Evolutionary conservation across 2,329 filamentous ascomycete genomes (phyloP).

Genomic region (Esteya vermicola): DNA sequence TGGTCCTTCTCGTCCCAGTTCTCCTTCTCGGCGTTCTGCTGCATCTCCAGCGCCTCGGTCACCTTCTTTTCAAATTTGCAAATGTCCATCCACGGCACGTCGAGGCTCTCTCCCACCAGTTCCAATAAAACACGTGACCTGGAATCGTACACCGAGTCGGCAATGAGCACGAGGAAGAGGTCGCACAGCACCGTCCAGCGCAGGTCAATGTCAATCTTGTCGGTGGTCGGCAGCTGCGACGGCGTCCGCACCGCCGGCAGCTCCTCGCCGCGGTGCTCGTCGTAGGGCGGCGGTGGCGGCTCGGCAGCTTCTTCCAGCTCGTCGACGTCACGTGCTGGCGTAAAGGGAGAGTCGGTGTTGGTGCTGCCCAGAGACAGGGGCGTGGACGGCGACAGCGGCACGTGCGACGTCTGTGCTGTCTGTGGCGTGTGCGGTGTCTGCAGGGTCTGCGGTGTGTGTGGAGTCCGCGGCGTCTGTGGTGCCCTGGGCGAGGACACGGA

Average conservation of each 20-base stretch:
- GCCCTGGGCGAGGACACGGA: neutral
- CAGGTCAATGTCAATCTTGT: slow-evolving; percentile 87
- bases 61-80: slow-evolving; percentile 95
- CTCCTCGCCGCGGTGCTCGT: slow-evolving; percentile 51
- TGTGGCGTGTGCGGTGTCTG: no score
- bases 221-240: slow-evolving; percentile 65
- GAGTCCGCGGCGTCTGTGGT: neutral
- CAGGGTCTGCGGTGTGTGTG: no score
- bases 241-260: slow-evolving; percentile 70
- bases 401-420: no score
- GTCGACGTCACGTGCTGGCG: no score
- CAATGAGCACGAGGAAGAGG: slow-evolving; percentile 85
- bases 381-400: no score
- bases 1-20: slow-evolving; percentile 97
- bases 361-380: neutral
- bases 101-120: slow-evolving; percentile 63
- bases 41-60: slow-evolving; percentile 94
- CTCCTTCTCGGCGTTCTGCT: slow-evolving; percentile 84
- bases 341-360: no score
- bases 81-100: slow-evolving; percentile 82
- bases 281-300: slow-evolving; percentile 46
- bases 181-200: slow-evolving; percentile 96
- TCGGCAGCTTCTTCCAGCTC: slow-evolving; percentile 31
- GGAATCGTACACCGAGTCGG: slow-evolving; percentile 87
- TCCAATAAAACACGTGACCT: slow-evolving; percentile 77